Evolutionary conservation across 2,329 filamentous ascomycete genomes (phyloP), one percentile per base, ranked within the genome.

Genomic region (Epichloe scottii): DNA sequence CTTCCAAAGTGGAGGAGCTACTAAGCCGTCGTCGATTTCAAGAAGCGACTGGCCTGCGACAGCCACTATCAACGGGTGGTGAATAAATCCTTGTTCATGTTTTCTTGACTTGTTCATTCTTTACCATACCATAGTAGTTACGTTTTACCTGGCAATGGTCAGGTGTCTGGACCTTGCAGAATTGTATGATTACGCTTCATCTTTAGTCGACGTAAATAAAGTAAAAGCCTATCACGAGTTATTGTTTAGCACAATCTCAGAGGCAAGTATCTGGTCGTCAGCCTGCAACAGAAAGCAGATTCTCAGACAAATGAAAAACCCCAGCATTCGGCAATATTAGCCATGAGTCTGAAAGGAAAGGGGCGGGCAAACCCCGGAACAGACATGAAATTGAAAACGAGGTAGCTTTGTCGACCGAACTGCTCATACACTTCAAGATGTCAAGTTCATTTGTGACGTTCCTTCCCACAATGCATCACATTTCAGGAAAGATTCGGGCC

Each of bases 1-100:
- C 75, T 6, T 71, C 78, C 54, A 76, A 78, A 62, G 72, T 81
- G 21, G 73, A 80, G 60, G 76, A 82, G 61, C 62, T 81, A 37
- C 67, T 84, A 50, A 74, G 71, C 50, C 72, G 66, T 52, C 71
- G 78, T 60, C 72, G 72, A 51, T 75, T 75, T 58, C 71, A 63
- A 54, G 61, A 67, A 53, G 60, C 65, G 17, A 59, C 59, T 26
- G 63, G 63, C n/a, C 41, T 68, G 43, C 60, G 51, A 47, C 51
- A 57, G 46, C 55, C 58, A 11, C 58, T 43, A 37, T 38, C 40
- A 21, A 38, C 37, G 39, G 21, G 23, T 5, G 40, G 30, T 26
- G 44, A 42, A 45, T 50, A 49, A 41, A 33, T 34, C 11, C 19
- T 33, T 26, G 17, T 41, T 34, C 10, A 23, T 30, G 4, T 34